These are phyloP conservation scores for Persicaria maculosa DNA, from an alignment of 148 eudicot genomes.

Conservation along the genomic window DNA sequence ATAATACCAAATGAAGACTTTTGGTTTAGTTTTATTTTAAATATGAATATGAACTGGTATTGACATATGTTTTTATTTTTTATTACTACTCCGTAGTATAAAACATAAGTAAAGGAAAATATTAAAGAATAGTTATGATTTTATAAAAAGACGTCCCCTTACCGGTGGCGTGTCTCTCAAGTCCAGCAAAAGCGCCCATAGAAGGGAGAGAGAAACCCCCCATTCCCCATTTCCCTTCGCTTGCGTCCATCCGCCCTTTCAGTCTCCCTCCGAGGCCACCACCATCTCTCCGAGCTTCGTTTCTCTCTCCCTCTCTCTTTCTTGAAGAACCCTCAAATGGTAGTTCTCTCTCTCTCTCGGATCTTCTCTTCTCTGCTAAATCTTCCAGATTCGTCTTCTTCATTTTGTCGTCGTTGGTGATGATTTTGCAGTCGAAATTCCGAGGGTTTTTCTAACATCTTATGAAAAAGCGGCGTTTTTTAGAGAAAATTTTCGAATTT, in stretches of 20 bases:
- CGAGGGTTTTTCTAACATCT: neutral
- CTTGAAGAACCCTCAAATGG: neutral
- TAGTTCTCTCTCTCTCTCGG: neutral
- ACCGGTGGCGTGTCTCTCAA: constrained; percentile 36
- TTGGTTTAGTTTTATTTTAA: too few relatives aligned
- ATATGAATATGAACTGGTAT: too few relatives aligned
- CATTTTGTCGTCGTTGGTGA: neutral
- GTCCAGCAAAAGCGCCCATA: constrained; percentile 25
- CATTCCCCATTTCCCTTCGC: constrained; percentile 4
- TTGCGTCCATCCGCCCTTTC: constrained; percentile 6
- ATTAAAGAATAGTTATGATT: neutral
- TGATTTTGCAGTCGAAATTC: constrained; percentile 4
- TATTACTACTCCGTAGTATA: too few relatives aligned
- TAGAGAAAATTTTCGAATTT: neutral
- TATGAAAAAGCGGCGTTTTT: neutral
- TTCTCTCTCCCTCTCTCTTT: neutral
- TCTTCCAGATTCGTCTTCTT: neutral
- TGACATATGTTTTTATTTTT: too few relatives aligned
- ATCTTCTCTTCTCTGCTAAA: neutral
- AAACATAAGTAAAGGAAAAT: neutral
- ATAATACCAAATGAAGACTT: too few relatives aligned
- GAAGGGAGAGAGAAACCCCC: constrained; percentile 5
- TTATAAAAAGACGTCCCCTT: constrained; percentile 11
- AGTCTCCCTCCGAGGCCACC: constrained; percentile 7
- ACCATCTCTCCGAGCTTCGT: neutral